Conservation (phyloP, 2,329 filamentous ascomycete species). For the Calycina marina region DNA sequence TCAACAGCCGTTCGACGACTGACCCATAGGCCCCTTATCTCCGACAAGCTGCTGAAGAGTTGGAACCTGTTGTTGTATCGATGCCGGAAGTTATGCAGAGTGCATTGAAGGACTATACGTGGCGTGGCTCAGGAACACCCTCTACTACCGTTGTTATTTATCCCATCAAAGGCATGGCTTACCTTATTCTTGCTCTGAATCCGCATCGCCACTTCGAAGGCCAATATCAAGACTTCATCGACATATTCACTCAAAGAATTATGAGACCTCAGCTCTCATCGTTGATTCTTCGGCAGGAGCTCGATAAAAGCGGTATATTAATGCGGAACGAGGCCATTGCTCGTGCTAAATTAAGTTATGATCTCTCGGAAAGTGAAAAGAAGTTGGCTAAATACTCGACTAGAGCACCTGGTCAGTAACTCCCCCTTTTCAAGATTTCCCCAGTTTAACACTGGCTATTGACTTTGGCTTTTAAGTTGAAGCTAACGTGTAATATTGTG, state of each 20-base stretch:
- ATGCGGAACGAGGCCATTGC: slow-evolving; percentile 63
- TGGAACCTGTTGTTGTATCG: slow-evolving; percentile 52
- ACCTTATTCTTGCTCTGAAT: slow-evolving; percentile 66
- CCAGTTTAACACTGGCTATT: too few relatives aligned
- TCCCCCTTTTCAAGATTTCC: too few relatives aligned
- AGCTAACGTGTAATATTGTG: too few relatives aligned
- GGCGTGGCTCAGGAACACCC: slow-evolving; percentile 56
- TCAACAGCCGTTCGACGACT: slow-evolving; percentile 50
- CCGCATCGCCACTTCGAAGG: slow-evolving; percentile 66
- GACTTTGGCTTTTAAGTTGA: too few relatives aligned
- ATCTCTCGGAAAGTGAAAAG: slow-evolving; percentile 59
- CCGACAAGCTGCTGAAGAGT: slow-evolving; percentile 57
- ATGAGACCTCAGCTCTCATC: slow-evolving; percentile 71
- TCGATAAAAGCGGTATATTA: slow-evolving; percentile 56
- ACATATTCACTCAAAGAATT: slow-evolving; percentile 59
- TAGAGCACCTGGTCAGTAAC: neutral
- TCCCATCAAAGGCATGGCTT: slow-evolving; percentile 65
- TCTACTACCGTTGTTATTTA: slow-evolving; percentile 61
- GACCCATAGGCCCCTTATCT: slow-evolving; percentile 67
- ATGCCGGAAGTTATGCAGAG: slow-evolving; percentile 43
- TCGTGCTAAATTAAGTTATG: slow-evolving; percentile 61
- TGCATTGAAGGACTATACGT: slow-evolving; percentile 54
- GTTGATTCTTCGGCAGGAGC: slow-evolving; percentile 72
- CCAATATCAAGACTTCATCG: slow-evolving; percentile 66
- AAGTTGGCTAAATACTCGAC: slow-evolving; percentile 47